Conservation (phyloP, 2,329 filamentous ascomycete species). For the Cytospora piceicola region DNA sequence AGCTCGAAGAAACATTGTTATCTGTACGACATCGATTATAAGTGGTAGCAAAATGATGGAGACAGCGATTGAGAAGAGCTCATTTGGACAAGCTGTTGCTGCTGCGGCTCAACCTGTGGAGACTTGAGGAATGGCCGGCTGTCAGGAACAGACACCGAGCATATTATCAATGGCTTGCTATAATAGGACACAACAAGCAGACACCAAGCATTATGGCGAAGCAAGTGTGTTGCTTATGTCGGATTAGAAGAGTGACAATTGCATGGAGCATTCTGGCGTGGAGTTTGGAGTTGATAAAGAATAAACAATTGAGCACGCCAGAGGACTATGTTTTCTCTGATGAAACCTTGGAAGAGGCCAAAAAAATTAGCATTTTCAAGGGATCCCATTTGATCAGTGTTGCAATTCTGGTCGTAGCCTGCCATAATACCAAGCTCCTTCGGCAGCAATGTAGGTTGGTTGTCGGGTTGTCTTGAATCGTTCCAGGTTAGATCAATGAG, state of each 20-base stretch:
- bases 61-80: constrained; percentile 74
- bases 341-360: neutral
- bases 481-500: constrained; percentile 4
- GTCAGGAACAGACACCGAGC: neutral
- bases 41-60: constrained; percentile 90
- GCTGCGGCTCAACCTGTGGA: constrained; percentile 29
- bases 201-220: neutral
- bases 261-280: constrained; percentile 10
- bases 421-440: neutral
- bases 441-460: neutral
- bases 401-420: neutral
- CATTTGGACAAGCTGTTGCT: constrained; percentile 57
- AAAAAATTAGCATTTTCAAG: neutral
- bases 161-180: neutral
- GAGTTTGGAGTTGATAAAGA: constrained; percentile 2
- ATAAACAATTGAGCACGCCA: neutral
- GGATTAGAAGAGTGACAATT: constrained; percentile 5
- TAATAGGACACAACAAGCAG: neutral
- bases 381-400: neutral
- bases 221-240: constrained; percentile 1
- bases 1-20: constrained; percentile 81
- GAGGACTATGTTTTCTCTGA: neutral
- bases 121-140: constrained; percentile 4
- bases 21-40: constrained; percentile 90
- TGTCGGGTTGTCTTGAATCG: neutral